Evolutionary conservation across 2,329 filamentous ascomycete genomes (phyloP), one percentile per base, ranked within the genome.

Genomic region (Trichoderma brevicompactum): DNA sequence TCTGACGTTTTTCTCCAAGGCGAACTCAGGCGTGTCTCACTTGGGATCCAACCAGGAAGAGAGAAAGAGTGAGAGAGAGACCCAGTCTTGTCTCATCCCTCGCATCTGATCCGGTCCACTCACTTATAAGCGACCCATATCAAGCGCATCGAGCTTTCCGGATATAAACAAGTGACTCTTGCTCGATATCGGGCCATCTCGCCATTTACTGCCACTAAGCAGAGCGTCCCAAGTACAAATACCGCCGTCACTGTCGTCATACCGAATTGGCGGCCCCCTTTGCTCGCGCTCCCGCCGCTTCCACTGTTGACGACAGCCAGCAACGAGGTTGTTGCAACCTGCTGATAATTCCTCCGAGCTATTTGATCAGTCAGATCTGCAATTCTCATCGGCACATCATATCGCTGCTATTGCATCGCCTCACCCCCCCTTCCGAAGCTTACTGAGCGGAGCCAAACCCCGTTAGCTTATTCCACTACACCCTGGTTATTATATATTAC

Each of bases 361-460:
- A 19, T 9, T 38, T 48, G 34, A 41, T 50, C 44, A 10, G 19
- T 41, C 44, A 41, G 44, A 60, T 60, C 56, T 41, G 44, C 56
- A 50, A 40, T 44, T 13, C 23, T 38, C 34, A 38, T 60, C 56
- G 44, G 46, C 56, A 60, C 5, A 28, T 28, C 23, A 28, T 38
- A 34, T 41, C 56, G 23, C 36, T 50, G 44, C 36, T 38, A n/a
- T 36, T 49, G 48, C 44, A 12, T n/a, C n/a, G 23, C 19, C 34
- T n/a, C n/a, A n/a, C n/a, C 23, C 56, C 28, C 15, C n/a, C 23
- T 48, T 23, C 19, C 44, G 19, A 50, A 49, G 56, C 56, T 60
- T 32, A 50, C 56, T 40, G 44, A 50, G 56, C 56, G 56, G 56
- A 60, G 56, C 44, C 56, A 41, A n/a, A 50, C 56, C 56, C 56